phyloP scores from a whole-genome alignment of 2,329 filamentous ascomycete genomes.

The Epichloe glyceriae region DNA sequence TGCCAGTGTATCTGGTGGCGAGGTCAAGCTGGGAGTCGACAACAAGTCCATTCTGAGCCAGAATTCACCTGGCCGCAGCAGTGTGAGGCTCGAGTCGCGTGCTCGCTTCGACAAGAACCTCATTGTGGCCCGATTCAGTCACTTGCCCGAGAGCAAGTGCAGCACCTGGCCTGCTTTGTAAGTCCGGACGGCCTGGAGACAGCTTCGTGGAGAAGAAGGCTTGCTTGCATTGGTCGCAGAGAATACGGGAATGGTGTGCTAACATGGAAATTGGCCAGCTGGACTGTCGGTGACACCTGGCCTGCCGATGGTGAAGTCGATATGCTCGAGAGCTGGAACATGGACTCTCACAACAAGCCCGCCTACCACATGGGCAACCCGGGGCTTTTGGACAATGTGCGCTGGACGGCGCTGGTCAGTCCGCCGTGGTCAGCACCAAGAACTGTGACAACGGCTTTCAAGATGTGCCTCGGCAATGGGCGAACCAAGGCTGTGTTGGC shows the following conservation, averaged over 20 bases:
- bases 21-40: constrained; percentile 28
- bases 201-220: too few species aligned
- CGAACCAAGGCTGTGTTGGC: constrained; percentile 28
- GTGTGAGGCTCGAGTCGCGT: constrained; percentile 53
- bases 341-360: constrained; percentile 5
- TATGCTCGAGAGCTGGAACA: constrained; percentile 54
- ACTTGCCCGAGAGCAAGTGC: constrained; percentile 53
- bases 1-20: too few species aligned
- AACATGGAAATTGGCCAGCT: constrained; percentile 16
- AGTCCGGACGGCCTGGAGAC: constrained; percentile 8
- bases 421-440: constrained; percentile 17
- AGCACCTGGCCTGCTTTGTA: constrained; percentile 62
- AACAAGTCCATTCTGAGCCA: constrained; percentile 11
- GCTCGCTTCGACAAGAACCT: constrained; percentile 51
- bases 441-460: constrained; percentile 30
- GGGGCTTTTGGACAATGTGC: constrained; percentile 20
- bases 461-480: constrained; percentile 16
- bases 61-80: constrained; percentile 29
- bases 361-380: constrained; percentile 40
- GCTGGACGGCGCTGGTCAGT: constrained; percentile 18
- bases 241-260: not conserved
- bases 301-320: constrained; percentile 52
- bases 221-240: too few species aligned
- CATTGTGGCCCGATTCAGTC: constrained; percentile 54
- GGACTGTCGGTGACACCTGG: constrained; percentile 42